phyloP scores from a whole-genome alignment of 2,329 filamentous ascomycete genomes.

The Pyricularia grisea region DNA sequence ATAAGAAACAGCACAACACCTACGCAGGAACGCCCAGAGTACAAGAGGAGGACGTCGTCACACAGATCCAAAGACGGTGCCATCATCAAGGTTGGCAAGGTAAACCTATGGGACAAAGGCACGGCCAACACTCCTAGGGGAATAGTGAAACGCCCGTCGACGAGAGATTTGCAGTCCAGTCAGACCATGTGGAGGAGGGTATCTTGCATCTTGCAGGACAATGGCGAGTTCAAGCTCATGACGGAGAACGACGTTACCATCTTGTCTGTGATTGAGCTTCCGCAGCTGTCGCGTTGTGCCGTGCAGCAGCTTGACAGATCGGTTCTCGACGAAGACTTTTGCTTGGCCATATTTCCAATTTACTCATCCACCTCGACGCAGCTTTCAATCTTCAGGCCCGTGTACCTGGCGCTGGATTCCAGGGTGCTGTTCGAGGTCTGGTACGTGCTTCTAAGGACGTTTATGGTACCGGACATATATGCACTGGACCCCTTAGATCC shows the following conservation, averaged over 20 bases:
- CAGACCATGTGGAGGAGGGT: conserved; percentile 72
- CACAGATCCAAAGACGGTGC: conserved; percentile 53
- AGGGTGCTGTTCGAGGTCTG: conserved; percentile 93
- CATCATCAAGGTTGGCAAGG: conserved; percentile 91
- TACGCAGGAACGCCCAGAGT: conserved; percentile 29
- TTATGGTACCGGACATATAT: conserved; percentile 87
- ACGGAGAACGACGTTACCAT: conserved; percentile 75
- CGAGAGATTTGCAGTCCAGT: conserved; percentile 42
- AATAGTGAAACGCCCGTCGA: conserved; percentile 48
- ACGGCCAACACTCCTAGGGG: conserved; percentile 42
- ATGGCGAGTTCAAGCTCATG: conserved; percentile 86
- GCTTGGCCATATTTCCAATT: conserved; percentile 90
- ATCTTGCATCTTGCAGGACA: conserved; percentile 89
- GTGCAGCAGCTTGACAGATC: conserved; percentile 86
- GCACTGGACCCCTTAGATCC: conserved; percentile 41
- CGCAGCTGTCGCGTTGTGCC: conserved; percentile 79
- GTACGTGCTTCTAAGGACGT: conserved; percentile 86
- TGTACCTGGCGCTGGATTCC: conserved; percentile 81
- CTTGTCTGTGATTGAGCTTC: conserved; percentile 75
- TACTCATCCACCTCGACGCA: conserved; percentile 69
- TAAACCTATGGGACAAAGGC: conserved; percentile 85
- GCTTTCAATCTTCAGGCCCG: conserved; percentile 70
- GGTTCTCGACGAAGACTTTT: conserved; percentile 86
- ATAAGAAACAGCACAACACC: conserved; percentile 25
- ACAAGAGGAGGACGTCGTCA: conserved; percentile 31